phyloP scores from a whole-genome alignment of 1,284 basidiomycete species.

The Trichosporon ovoides region DNA sequence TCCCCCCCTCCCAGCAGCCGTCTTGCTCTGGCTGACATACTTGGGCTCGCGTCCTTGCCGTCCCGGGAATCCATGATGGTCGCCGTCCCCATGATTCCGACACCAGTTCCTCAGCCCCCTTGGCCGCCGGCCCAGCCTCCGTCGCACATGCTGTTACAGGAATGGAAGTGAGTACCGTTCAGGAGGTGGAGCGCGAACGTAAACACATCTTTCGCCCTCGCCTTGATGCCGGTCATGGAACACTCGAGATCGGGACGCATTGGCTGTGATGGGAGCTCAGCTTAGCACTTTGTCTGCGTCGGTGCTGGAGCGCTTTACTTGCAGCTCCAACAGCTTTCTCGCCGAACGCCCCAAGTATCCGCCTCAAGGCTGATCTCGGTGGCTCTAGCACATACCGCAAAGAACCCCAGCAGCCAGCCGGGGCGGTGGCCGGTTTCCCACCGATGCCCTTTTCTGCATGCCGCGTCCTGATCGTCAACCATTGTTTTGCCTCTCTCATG shows the following conservation, averaged over 20 bases:
- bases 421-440: constrained; percentile 4
- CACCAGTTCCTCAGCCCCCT: constrained; percentile 8
- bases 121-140: constrained; percentile 17
- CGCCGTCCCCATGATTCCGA: not conserved
- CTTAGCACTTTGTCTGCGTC: too few species aligned
- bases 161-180: constrained; percentile 20
- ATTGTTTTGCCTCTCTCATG: not conserved
- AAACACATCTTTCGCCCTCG: too few species aligned
- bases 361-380: too few species aligned
- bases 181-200: not conserved
- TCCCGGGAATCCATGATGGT: constrained; percentile 4
- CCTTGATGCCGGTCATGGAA: too few species aligned
- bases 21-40: not conserved
- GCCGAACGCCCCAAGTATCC: too few species aligned
- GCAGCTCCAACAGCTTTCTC: too few species aligned
- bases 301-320: too few species aligned
- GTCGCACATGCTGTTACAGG: constrained; percentile 15
- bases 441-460: not conserved
- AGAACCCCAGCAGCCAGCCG: too few species aligned
- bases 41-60: not conserved
- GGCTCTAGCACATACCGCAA: too few species aligned
- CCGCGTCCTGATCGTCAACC: not conserved
- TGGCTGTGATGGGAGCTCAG: too few species aligned
- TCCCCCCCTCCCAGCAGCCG: not conserved
- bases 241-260: too few species aligned